Base-by-base conservation (phyloP, 305 asterid genomes). In the Ajuga reptans region DNA sequence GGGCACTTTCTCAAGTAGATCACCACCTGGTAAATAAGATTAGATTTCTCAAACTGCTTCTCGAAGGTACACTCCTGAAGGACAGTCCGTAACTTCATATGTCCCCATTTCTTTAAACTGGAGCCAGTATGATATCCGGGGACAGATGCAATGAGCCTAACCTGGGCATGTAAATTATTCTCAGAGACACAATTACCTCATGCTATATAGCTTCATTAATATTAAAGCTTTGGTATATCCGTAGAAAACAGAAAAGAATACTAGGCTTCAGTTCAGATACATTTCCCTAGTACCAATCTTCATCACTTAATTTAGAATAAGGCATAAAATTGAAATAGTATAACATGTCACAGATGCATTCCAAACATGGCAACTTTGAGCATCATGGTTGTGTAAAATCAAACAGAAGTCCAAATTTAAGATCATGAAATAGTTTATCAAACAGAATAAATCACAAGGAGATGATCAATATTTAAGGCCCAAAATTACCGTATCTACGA, bases 101-200 rank as follows among this genome's bases (percentile, higher is more conserved):
- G 98, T 68, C 98, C 98, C 98, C 98, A 93, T 81, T 89, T 93
- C 75, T 72, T 88, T 60, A 90, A 79, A 77, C 79, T 86, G 71
- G 92, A 51, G 66, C 97, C 97, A 45, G 91, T 71, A 81, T 90
- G 96, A 80, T 93, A 93, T 73, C 98, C 98, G 27, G 98, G 98
- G 42, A 90, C 95, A 27, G 98, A 93, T 57, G 95, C 97, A 73
- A 93, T 83, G 66, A 93, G 89, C 85, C 97, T 89, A 64, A 93
- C 98, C 98, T 93, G 89, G 60, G 58, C 73, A 68, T n/a, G 66
- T 34, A 68, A 76, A 39, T 46, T 6, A 57, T 43, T 51, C 17
- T 64, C 34, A 64, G 36, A 49, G 59, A 57, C 63, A 21, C 43
- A 21, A 10, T 63, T 11, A 72, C 56, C 59, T 69, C 68, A 55